Evolutionary conservation across 129 eudicot species (phyloP), one percentile per base, ranked within the genome.

Genomic region (Flaveria sonorensis): DNA sequence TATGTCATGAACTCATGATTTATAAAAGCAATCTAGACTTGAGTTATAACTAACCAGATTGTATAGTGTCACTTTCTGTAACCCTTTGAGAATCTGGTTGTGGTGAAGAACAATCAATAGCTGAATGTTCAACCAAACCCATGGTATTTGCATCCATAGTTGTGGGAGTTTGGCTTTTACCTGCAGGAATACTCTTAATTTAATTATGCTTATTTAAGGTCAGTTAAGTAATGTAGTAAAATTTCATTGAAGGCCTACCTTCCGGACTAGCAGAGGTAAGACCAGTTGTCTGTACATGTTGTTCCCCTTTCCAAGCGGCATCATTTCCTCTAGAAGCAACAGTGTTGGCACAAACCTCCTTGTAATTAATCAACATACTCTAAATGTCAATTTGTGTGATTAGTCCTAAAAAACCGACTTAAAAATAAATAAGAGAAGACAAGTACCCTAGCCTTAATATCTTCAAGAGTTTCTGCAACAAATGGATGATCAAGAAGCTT

Each of bases 401-500:
- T 39, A 66, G 48, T 13, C 21, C 18, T 15, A 30, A 69, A 46
- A 70, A 74, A 3, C 23, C 28, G 46, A 43, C 24, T 20, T 23
- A 7, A 68, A 39, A 48, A 50, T 24, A 36, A 10, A 14, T 16
- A 63, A 50, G 0, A 30, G 26, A 71, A 42, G 13, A 32, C 5
- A 68, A 46, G 46, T 81, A 84, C 91, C 89, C 83, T 86, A 59
- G 96, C 88, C 69, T 88, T 87, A 73, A 89, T 21, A 77, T 94
- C 92, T 75, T 84, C 89, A 18, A 76, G 46, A 73, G 86, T 79
- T 79, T 92, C 97, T 71, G 70, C 82, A 74, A 95, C 91, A 85
- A 95, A 95, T 55, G 99, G 94, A 83, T 95, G 99, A 12, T 92
- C 92, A 80, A 95, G 96, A 65, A 95, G 97, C 66, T 89, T 87